These are phyloP conservation scores for Heracleum sosnowskyi DNA, from an alignment of 129 eudicot genomes.

Conservation along the genomic window DNA sequence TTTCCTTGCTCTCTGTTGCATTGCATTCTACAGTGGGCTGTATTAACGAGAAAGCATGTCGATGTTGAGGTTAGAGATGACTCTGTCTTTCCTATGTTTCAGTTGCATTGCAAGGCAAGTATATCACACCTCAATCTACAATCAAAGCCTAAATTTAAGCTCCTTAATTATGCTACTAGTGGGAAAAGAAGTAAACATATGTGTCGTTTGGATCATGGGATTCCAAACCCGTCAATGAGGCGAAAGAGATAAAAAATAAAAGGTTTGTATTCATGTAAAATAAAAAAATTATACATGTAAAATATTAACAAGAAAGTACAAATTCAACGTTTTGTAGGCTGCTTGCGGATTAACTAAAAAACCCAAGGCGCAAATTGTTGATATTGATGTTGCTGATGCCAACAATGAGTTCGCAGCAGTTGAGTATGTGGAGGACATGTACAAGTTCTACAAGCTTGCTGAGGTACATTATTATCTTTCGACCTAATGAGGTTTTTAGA, in stretches of 20 bases:
- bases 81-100: constrained; percentile 73
- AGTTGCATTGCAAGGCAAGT: constrained; percentile 85
- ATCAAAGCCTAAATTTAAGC: not conserved
- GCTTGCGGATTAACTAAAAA: too few species aligned
- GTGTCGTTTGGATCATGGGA: not conserved
- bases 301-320: too few species aligned
- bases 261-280: too few species aligned
- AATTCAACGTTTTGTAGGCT: too few species aligned
- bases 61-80: constrained; percentile 56
- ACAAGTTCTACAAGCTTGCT: too few species aligned
- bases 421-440: too few species aligned
- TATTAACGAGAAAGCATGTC: constrained; percentile 81
- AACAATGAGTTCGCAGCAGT: too few species aligned
- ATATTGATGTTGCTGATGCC: too few species aligned
- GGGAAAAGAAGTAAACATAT: not conserved
- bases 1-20: constrained; percentile 2
- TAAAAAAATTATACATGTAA: too few species aligned
- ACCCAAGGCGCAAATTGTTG: too few species aligned
- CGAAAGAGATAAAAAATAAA: not conserved
- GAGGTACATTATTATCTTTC: too few species aligned
- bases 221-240: not conserved
- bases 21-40: constrained; percentile 71
- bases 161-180: not conserved
- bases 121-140: not conserved
- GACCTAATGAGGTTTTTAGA: too few species aligned